A percentile compares a stretch with the other conserved stretches of the same genome.
Conservation (phyloP, 2,329 filamentous ascomycete species). For the Teratosphaeria zuluensis region DNA sequence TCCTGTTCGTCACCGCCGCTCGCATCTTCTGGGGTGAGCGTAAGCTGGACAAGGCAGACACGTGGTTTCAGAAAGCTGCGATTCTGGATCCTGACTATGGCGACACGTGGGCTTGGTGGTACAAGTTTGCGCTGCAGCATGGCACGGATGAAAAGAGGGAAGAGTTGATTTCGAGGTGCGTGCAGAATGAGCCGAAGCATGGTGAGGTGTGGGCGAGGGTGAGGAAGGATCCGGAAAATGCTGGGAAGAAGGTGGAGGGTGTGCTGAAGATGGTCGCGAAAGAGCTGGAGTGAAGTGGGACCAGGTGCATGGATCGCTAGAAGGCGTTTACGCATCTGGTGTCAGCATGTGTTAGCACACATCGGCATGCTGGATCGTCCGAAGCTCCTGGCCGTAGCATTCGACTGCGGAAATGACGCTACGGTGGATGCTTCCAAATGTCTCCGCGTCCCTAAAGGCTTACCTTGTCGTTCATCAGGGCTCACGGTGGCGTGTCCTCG, state of each 20-base stretch:
- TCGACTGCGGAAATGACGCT: too few species aligned
- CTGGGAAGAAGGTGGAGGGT: constrained; percentile 64
- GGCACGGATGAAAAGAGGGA: constrained; percentile 86
- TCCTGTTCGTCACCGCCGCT: constrained; percentile 82
- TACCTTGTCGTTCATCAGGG: too few species aligned
- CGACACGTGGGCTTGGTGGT: constrained; percentile 98
- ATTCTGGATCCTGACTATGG: constrained; percentile 77
- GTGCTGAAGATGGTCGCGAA: constrained; percentile 69
- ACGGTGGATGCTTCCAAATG: too few species aligned
- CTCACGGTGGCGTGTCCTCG: too few species aligned
- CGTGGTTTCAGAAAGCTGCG: constrained; percentile 95
- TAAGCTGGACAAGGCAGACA: constrained; percentile 84
- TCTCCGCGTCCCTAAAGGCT: too few species aligned
- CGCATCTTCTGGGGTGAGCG: constrained; percentile 95
- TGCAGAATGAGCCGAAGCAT: constrained; percentile 76
- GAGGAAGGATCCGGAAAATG: constrained; percentile 77
- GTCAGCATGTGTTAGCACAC: too few species aligned
- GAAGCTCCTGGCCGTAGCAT: too few species aligned
- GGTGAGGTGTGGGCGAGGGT: constrained; percentile 86
- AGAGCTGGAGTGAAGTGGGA: constrained; percentile 34
- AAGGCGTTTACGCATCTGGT: too few species aligned
- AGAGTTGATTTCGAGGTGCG: constrained; percentile 74
- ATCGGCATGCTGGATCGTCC: too few species aligned
- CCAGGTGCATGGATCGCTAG: too few species aligned
- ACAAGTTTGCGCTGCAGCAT: constrained; percentile 84